Base-by-base conservation (phyloP, 208 protist genomes). In the Wallacemonas sp. region DNA sequence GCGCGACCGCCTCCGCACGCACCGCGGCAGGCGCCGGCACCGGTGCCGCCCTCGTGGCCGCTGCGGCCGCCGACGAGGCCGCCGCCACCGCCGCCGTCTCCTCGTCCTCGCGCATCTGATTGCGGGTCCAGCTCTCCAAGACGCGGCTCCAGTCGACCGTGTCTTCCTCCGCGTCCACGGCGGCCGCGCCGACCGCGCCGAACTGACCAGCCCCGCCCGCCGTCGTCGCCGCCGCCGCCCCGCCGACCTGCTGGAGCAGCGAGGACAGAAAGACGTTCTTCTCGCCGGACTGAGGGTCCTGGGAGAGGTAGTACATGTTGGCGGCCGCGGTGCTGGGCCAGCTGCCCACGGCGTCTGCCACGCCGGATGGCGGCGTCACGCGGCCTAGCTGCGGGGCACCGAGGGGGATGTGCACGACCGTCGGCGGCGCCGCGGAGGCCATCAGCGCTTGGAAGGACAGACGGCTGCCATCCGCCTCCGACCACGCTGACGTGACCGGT, bases 41-140 rank as follows among this genome's bases (percentile, higher is more conserved):
- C 5, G 26, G 8, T 8, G 7, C 49, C n/a, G 49, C 49, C 5
- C 20, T 16, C 20, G 49, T 28, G 20, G 16, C 29, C 16, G 54
- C 32, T 38, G 54, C 32, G 7, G 42, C 1, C 18, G 42, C 18
- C 8, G 31, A 3, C 7, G 38, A 8, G 14, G 25, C 41, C n/a
- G 59, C 42, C 10, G 29, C 25, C 3, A 42, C 20, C 2, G 57
- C 48, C 20, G 41, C 18, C 33, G 67, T 31, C 63, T 50, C 31
- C 66, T 68, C 18, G 57, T 52, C 49, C 29, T 67, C 62, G 64
- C 39, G 52, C 52, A 59, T 59, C n/a, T 59, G 52, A 20, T 52
- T 18, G 3, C 44, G 66, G 50, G 75, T 39, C 75, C 75, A 81
- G 18, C 57, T 72, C 75, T 81, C 75, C 61, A 81, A 36, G 29